A percentile compares a stretch with the other conserved stretches of the same genome.
Conservation (phyloP, 345 rosid species). For the Capsella bursapastoris region DNA sequence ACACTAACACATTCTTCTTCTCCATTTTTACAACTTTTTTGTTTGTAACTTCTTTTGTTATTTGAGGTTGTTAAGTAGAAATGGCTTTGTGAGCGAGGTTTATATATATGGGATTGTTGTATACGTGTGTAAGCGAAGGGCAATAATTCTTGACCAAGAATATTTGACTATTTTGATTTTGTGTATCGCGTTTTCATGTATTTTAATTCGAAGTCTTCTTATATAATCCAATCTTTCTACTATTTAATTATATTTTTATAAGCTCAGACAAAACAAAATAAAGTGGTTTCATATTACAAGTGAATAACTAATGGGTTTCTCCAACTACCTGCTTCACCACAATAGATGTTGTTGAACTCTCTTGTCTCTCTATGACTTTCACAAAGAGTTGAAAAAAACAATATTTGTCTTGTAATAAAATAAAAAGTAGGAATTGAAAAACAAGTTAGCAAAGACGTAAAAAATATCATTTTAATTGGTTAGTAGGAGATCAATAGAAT, state of each 20-base stretch:
- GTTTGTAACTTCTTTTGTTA: not conserved
- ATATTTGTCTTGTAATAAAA: not conserved
- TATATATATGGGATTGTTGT: not conserved
- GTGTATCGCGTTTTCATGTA: slow-evolving; percentile 6
- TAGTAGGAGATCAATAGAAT: slow-evolving; percentile 3
- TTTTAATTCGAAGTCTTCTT: slow-evolving; percentile 3
- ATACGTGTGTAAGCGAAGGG: slow-evolving; percentile 22
- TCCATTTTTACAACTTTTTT: slow-evolving; percentile 22
- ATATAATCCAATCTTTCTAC: too few species aligned
- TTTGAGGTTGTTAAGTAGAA: not conserved
- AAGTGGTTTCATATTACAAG: slow-evolving; percentile 24
- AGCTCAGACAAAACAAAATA: not conserved
- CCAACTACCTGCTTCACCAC: slow-evolving; percentile 27
- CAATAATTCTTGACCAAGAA: slow-evolving; percentile 38
- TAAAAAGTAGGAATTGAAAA: slow-evolving; percentile 11
- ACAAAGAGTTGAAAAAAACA: slow-evolving; percentile 8
- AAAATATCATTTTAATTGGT: slow-evolving; percentile 22
- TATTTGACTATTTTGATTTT: slow-evolving; percentile 32
- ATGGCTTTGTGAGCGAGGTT: not conserved
- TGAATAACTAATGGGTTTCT: slow-evolving; percentile 10
- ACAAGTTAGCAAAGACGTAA: not conserved
- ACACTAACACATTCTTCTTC: slow-evolving; percentile 27
- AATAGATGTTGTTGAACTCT: slow-evolving; percentile 23
- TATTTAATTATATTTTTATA: not conserved
- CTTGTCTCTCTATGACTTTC: slow-evolving; percentile 23